Evolutionary conservation across 352 stramenopile genomes (phyloP).

Genomic region (Sclerospora graminicola): DNA sequence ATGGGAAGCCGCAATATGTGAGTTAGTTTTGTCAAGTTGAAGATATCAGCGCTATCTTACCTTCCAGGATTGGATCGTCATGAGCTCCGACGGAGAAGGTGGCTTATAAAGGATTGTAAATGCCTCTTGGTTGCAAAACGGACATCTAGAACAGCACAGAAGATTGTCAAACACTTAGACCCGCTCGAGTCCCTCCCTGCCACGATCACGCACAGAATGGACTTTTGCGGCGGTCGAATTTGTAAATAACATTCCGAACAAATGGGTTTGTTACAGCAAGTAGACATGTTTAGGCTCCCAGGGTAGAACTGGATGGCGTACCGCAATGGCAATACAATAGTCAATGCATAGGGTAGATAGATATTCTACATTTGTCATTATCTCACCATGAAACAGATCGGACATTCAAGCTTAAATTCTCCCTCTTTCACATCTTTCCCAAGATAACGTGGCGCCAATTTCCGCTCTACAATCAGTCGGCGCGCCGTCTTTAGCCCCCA

Average conservation of each 20-base stretch:
- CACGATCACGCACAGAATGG: conserved; percentile 24
- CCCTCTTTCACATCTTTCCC: conserved; percentile 51
- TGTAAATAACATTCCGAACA: conserved; percentile 64
- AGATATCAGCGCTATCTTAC: conserved; percentile 5
- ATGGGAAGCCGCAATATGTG: conserved; percentile 1
- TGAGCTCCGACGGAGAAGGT: conserved; percentile 32
- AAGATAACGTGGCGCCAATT: conserved; percentile 61
- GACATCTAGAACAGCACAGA: conserved; percentile 31
- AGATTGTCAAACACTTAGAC: not conserved
- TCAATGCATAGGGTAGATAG: not conserved
- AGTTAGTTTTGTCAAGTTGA: not conserved
- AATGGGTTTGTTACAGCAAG: conserved; percentile 63
- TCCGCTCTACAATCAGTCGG: conserved; percentile 57
- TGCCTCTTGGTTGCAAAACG: conserved; percentile 67
- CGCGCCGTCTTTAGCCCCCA: conserved; percentile 61
- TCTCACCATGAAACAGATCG: conserved; percentile 75
- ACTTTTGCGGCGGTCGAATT: conserved; percentile 42
- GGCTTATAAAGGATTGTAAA: conserved; percentile 48
- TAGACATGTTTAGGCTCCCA: conserved; percentile 43
- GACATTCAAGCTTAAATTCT: conserved; percentile 62
- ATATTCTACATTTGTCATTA: not conserved
- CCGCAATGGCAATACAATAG: conserved; percentile 2
- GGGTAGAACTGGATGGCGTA: conserved; percentile 37
- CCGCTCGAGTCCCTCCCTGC: too few relatives aligned
- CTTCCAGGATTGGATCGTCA: conserved; percentile 32